Base-by-base conservation (phyloP, 2,329 filamentous ascomycete genomes). In the Pyrenophora teres region DNA sequence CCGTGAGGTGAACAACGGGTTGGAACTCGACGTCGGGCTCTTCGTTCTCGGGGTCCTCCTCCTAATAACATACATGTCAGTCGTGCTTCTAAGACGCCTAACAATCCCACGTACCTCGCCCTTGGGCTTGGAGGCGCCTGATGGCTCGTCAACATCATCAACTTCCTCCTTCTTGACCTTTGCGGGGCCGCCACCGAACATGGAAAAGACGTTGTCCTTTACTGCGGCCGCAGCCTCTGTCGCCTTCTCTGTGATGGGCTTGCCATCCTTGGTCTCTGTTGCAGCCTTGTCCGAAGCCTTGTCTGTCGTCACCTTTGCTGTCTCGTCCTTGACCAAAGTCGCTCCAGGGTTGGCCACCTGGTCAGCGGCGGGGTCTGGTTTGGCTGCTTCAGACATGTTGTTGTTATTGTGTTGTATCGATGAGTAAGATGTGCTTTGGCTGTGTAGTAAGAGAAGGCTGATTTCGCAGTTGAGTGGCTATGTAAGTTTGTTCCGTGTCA, bases 141-240 rank as follows among this genome's bases (percentile, higher is more conserved):
- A 95, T 74, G 87, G 90, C 75, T 97, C 92, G 63, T 92, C 51
- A 60, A 86, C 65, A 31, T 74, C 69, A 64, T 89, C 91, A 71
- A 90, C 89, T 27, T 89, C 78, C 53, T 90, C 88, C 57, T 87
- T 86, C 83, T 94, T 96, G 83, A 91, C 92, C 80, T 96, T 97
- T 86, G 96, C 96, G 55, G 90, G 90, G 57, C 94, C 94, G 60
- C 94, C 94, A 67, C 94, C 94, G 73, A 99, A 99, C 94, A 99
- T 97, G 77, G 90, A 93, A 82, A 97, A 97, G 61, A 97, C 90
- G 60, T 80, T 80, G 66, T 80, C 78, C 70, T 79, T 80, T 16
- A 77, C 77, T 32, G 76, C 71, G 15, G 72, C 56, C 2, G 71
- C 63, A 19, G 72, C 68, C 37, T 73, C 72, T 47, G 75, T 70